Conservation (phyloP, 768 basidiomycete species). For the Fibroporia radiculosa region DNA sequence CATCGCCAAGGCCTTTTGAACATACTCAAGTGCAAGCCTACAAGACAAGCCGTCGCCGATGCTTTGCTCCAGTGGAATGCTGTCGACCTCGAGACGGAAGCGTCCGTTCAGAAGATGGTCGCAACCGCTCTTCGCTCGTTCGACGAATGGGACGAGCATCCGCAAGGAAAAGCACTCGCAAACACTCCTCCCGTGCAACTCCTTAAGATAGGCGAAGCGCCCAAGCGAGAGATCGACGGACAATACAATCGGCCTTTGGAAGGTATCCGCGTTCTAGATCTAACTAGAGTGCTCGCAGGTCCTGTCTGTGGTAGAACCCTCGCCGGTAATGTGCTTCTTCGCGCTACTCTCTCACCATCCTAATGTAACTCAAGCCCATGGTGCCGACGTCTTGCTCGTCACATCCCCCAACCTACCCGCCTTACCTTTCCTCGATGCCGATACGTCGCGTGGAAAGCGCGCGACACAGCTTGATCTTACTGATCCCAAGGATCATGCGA, state of each 20-base stretch:
- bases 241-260: constrained; percentile 30
- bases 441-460: constrained; percentile 57
- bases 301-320: constrained; percentile 49
- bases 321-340: constrained; percentile 31
- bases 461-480: constrained; percentile 53
- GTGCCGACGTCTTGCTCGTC: constrained; percentile 48
- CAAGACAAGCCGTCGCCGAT: constrained; percentile 29
- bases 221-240: constrained; percentile 21
- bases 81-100: constrained; percentile 39
- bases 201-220: constrained; percentile 41
- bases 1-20: constrained; percentile 43
- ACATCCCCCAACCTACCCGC: constrained; percentile 49
- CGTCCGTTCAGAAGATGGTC: constrained; percentile 37
- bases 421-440: constrained; percentile 42
- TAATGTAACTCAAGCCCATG: constrained; percentile 34
- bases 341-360: not conserved
- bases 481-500: constrained; percentile 21
- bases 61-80: constrained; percentile 36
- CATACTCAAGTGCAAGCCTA: constrained; percentile 32
- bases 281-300: constrained; percentile 53
- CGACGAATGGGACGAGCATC: constrained; percentile 40
- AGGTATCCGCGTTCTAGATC: constrained; percentile 47
- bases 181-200: constrained; percentile 37
- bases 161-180: constrained; percentile 35
- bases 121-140: constrained; percentile 43